Evolutionary conservation across 768 basidiomycete species (phyloP).

Genomic region (Boletus sensibilis): DNA sequence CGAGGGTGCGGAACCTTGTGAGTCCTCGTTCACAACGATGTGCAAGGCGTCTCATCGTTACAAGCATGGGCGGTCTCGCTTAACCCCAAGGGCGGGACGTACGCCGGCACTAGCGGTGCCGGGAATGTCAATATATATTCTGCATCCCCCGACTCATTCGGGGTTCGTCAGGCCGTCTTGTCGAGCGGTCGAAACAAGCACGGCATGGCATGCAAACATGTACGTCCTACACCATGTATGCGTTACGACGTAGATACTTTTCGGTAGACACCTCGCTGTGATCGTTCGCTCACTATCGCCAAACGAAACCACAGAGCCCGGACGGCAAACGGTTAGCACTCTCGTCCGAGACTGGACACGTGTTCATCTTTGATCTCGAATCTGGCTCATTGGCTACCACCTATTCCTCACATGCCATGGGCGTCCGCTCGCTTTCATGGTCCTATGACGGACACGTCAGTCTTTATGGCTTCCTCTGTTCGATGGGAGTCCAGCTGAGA

Average conservation of each 20-base stretch:
- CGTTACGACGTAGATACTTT: background rate
- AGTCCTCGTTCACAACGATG: conserved; percentile 28
- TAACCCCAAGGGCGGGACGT: conserved; percentile 69
- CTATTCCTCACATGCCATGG: conserved; percentile 88
- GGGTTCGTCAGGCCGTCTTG: conserved; percentile 55
- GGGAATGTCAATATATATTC: conserved; percentile 75
- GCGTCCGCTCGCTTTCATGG: conserved; percentile 85
- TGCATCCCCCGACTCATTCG: conserved; percentile 64
- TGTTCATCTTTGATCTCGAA: conserved; percentile 82
- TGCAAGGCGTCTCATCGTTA: background rate
- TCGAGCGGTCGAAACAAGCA: conserved; percentile 72
- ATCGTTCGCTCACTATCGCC: conserved; percentile 1
- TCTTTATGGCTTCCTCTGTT: conserved; percentile 1
- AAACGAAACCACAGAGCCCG: conserved; percentile 60
- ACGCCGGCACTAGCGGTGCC: conserved; percentile 69
- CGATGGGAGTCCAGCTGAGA: background rate
- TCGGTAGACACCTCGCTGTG: background rate
- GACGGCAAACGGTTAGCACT: conserved; percentile 82
- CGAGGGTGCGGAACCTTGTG: conserved; percentile 65
- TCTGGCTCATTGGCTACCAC: conserved; percentile 61
- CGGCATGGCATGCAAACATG: conserved; percentile 72
- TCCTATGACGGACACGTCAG: conserved; percentile 83
- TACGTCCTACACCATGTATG: conserved; percentile 36
- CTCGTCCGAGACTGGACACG: conserved; percentile 83
- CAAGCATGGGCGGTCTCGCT: conserved; percentile 85